Evolutionary conservation across 176 grass and related monocot genomes (phyloP), one percentile per base, ranked within the genome.

Genomic region (Oryza coarctata): DNA sequence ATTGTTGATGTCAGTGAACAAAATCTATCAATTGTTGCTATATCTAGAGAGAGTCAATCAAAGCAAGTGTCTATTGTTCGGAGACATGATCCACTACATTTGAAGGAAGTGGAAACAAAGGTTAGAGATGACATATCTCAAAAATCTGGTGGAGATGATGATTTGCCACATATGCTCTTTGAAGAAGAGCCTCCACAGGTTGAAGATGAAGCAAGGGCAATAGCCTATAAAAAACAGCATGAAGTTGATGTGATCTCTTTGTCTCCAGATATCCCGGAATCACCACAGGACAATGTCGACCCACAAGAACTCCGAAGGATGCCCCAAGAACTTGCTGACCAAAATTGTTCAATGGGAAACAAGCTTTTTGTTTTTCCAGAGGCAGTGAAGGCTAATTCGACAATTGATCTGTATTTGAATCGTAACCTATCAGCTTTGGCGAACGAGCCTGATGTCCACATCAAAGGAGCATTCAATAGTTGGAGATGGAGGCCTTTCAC

Each of bases 391-490:
- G 52, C 86, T 30, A 76, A 91, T 86, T 77, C 81, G n/a, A 71
- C 80, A 80, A 82, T 93, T 82, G 67, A 84, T 85, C 57, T 98
- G 23, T 91, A 86, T 76, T 62, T 98, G 32, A 94, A 94, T 75
- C 90, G 82, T 78, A 82, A 76, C 70, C 70, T 89, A 63, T 93
- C 95, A 69, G 71, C 82, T 81, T 83, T 98, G 81, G 85, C 58
- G 38, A 87, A 87, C 83, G 88, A 88, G 75, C 75, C 86, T 64
- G 90, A 94, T 25, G 88, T 98, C 40, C 44, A 91, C 31, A 89
- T 98, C 31, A 98, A 93, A 75, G 95, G 92, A 32, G 95, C 78
- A 65, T 98, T 93, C 83, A 98, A 98, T 77, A 84, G 75, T 75
- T 98, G 95, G 95, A 94, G 64, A 72, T 94, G 92, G 95, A 91